A percentile compares a stretch with the other conserved stretches of the same genome.
Evolutionary conservation across 2,329 filamentous ascomycete species (phyloP).

Genomic region (Colletotrichum liaoningense): DNA sequence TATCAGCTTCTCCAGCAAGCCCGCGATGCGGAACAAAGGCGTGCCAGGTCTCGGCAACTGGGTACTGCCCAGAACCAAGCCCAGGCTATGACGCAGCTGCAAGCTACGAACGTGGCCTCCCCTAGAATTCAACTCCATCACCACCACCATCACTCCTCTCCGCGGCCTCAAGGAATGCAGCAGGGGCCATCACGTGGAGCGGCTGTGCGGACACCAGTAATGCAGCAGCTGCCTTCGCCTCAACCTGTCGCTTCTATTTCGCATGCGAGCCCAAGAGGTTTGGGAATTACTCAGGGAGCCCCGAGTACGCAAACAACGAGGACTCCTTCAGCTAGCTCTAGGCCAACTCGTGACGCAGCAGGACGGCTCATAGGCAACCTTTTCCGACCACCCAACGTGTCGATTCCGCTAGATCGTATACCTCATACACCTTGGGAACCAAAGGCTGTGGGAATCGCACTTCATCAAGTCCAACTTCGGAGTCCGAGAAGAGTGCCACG

Average conservation of each 20-base stretch:
- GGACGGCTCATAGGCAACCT: slow-evolving; percentile 34
- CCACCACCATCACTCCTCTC: not conserved
- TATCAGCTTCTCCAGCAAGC: not conserved
- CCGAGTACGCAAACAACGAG: not conserved
- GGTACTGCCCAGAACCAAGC: not conserved
- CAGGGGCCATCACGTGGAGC: not conserved
- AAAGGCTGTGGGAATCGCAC: slow-evolving; percentile 53
- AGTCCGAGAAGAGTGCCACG: slow-evolving; percentile 59
- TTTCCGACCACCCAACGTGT: slow-evolving; percentile 37
- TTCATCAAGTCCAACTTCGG: slow-evolving; percentile 59
- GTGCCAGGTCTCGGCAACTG: not conserved
- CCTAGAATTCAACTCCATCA: not conserved
- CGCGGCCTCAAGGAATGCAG: not conserved
- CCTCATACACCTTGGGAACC: slow-evolving; percentile 54
- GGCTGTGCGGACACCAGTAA: not conserved
- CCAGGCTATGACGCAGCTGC: not conserved
- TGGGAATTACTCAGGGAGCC: not conserved
- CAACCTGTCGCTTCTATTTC: not conserved
- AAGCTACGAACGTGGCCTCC: not conserved
- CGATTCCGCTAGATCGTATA: slow-evolving; percentile 47
- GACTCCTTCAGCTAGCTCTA: not conserved
- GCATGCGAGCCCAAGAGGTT: not conserved
- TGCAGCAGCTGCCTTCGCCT: not conserved
- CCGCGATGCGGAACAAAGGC: not conserved
- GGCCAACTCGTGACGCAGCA: not conserved